Conservation (phyloP, 805 yeast genomes). For the Suhomyces xylopsoci region DNA sequence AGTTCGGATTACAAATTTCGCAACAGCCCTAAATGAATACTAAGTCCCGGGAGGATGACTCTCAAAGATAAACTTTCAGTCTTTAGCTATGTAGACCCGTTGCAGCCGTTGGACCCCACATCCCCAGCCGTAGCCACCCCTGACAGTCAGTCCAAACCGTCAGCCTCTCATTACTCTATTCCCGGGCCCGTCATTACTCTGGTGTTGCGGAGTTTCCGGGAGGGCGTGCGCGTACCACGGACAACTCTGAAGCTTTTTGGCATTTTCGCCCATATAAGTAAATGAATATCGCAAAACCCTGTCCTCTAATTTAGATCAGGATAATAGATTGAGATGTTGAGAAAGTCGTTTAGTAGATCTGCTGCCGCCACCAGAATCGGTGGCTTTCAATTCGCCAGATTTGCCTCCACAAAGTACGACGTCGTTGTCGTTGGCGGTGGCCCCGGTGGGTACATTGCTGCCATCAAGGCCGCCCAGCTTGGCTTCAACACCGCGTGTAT, state of each 20-base stretch:
- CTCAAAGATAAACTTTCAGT: background rate
- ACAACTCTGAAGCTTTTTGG: slow-evolving; percentile 7
- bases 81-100: too few relatives aligned
- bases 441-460: slow-evolving; percentile 99
- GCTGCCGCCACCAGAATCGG: slow-evolving; percentile 8
- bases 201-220: slow-evolving; percentile 5
- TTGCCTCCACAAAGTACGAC: slow-evolving; percentile 60
- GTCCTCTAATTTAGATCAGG: background rate
- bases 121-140: too few relatives aligned
- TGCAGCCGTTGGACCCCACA: too few relatives aligned
- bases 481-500: slow-evolving; percentile 94
- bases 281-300: background rate
- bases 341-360: slow-evolving; percentile 9
- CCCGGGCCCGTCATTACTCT: too few relatives aligned
- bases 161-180: background rate
- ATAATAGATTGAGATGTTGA: slow-evolving; percentile 11
- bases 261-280: slow-evolving; percentile 3
- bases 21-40: background rate
- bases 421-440: slow-evolving; percentile 98
- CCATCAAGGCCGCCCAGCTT: slow-evolving; percentile 96
- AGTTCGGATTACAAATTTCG: background rate
- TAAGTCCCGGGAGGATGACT: background rate
- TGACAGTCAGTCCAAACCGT: too few relatives aligned
- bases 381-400: slow-evolving; percentile 37
- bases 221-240: slow-evolving; percentile 6